Base-by-base conservation (phyloP, 257 asterid species). In the Nicotiana otophora region DNA sequence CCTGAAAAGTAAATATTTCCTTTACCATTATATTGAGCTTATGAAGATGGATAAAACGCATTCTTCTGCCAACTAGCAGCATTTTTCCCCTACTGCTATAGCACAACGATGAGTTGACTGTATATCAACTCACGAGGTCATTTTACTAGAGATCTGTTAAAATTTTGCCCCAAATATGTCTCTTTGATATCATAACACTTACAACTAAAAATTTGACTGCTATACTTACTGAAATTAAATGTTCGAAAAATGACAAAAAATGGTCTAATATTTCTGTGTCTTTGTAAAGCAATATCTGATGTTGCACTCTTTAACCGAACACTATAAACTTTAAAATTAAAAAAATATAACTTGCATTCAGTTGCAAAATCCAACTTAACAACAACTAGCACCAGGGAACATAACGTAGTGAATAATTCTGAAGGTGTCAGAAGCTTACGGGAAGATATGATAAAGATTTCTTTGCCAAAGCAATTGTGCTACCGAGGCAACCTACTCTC, bases 401-500 rank as follows among this genome's bases (percentile, higher is more conserved):
- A 46, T 74, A 48, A 74, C 79, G 23, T 23, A 74, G 42, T 74
- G 26, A 48, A 74, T n/a, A 74, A 74, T 51, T 51, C 42, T 48
- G 63, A 48, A 23, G 62, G 42, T 28, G 26, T 80, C 60, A 63
- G 19, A 36, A 81, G 89, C 97, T 92, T 83, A 93, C 97, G 10
- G 97, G 97, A 31, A 93, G 92, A 85, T 82, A 89, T 68, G 83
- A 20, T 23, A 83, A 51, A 33, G 88, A 84, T 86, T 90, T 93
- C 90, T 93, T 93, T 81, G 91, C 90, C 39, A 93, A 30, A 83
- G 94, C 97, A 78, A 93, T 83, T 34, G 93, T 82, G 81, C 91
- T 87, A 60, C 97, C 97, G 63, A 93, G 97, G 91, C 97, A 93
- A 84, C 95, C 97, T 80, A 91, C 82, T 78, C 91, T 91, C 97